A percentile compares a stretch with the other conserved stretches of the same genome.
Evolutionary conservation across 2,329 filamentous ascomycete genomes (phyloP).

Genomic region (Pseudogymnoascus sp.): DNA sequence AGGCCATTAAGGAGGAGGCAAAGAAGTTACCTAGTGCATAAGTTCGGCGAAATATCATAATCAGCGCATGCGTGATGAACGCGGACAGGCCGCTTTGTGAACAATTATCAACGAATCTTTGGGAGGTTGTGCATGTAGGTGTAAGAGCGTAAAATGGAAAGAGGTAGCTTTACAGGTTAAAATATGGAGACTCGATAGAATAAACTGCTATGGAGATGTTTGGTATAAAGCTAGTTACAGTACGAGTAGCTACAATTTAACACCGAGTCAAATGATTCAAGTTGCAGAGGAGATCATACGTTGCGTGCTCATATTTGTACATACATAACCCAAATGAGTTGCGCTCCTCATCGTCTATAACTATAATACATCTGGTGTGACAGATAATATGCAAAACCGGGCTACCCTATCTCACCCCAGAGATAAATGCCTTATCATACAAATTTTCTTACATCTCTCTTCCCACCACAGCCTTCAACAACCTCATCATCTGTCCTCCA

Average conservation of each 20-base stretch:
- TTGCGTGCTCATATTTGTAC: conserved; percentile 8
- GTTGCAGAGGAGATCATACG: neutral
- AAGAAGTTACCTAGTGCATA: conserved; percentile 6
- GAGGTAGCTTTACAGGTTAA: neutral
- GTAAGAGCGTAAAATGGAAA: conserved; percentile 1
- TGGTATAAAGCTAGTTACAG: neutral
- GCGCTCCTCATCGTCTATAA: conserved; percentile 2
- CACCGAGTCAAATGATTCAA: neutral
- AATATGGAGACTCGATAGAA: conserved; percentile 2
- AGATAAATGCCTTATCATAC: conserved; percentile 6
- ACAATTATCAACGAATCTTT: conserved; percentile 4
- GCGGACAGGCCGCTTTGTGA: neutral
- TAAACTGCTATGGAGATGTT: neutral
- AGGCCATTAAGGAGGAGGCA: conserved; percentile 7
- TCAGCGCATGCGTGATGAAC: neutral
- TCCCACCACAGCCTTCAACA: neutral
- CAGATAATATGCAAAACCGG: conserved; percentile 6
- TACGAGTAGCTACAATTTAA: neutral
- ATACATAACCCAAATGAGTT: conserved; percentile 2
- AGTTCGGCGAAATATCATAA: conserved; percentile 7
- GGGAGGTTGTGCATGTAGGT: conserved; percentile 4
- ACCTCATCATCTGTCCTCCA: neutral
- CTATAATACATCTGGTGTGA: conserved; percentile 8
- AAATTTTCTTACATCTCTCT: conserved; percentile 6
- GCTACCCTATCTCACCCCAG: neutral